These are phyloP conservation scores for Linanthus parryae DNA, from an alignment of 148 eudicot genomes.

Conservation along the genomic window DNA sequence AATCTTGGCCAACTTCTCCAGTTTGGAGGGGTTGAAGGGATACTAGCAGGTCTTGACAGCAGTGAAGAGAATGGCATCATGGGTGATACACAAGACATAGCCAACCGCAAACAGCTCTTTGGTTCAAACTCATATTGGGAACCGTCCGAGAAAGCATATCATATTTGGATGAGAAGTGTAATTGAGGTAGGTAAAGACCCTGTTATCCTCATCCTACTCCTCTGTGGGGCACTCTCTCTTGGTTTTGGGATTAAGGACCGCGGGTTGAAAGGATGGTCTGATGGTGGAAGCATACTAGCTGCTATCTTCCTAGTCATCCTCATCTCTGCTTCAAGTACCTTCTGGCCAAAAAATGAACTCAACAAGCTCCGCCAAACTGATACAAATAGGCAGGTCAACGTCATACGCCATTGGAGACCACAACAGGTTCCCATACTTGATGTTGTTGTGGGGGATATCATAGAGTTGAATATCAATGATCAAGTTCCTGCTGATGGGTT, in stretches of 20 bases:
- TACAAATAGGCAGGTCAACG: conserved; percentile 12
- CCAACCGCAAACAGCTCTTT: neutral
- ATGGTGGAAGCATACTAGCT: conserved; percentile 16
- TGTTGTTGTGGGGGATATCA: conserved; percentile 28
- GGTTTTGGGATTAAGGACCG: conserved; percentile 1
- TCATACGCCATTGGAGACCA: conserved; percentile 10
- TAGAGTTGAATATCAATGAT: conserved; percentile 12
- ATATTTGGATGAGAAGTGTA: neutral
- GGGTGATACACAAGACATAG: neutral
- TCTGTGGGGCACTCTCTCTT: neutral
- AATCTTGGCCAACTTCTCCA: neutral
- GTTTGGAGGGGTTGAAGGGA: conserved; percentile 1
- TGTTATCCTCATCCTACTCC: neutral
- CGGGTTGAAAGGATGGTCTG: conserved; percentile 9
- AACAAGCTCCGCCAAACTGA: conserved; percentile 3
- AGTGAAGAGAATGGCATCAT: neutral
- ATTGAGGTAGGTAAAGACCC: conserved; percentile 1
- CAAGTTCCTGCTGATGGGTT: conserved; percentile 21
- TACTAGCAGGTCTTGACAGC: neutral
- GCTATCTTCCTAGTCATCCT: conserved; percentile 9
- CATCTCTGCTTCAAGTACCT: conserved; percentile 11
- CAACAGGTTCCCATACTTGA: conserved; percentile 18
- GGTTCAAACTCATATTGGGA: neutral
- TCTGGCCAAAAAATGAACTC: conserved; percentile 9
- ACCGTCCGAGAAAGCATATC: neutral